Percentiles rank a stretch among this genome's conserved stretches.
Conservation (phyloP, 2,329 filamentous ascomycete species). For the Ophioceras dolichostomum region DNA sequence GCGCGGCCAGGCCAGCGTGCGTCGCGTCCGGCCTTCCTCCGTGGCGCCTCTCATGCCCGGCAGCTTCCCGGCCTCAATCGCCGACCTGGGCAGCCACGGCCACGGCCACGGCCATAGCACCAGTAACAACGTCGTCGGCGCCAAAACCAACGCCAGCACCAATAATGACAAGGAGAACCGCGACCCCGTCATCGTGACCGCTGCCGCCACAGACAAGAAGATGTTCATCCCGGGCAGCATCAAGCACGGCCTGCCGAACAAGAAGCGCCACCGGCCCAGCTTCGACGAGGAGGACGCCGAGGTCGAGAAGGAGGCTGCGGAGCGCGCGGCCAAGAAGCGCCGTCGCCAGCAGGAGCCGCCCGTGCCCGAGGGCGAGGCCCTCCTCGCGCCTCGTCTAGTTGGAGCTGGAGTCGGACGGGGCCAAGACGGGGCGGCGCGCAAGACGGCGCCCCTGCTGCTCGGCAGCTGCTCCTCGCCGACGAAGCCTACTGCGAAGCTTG, state of each 20-base stretch:
- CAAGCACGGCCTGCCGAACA: constrained; percentile 51
- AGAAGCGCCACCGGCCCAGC: constrained; percentile 49
- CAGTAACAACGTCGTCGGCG: not conserved
- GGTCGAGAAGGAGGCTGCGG: constrained; percentile 29
- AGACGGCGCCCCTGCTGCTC: constrained; percentile 12
- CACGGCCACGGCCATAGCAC: constrained; percentile 7
- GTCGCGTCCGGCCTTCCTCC: constrained; percentile 41
- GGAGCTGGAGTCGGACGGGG: too few relatives aligned
- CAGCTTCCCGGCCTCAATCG: constrained; percentile 30
- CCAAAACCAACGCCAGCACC: too few relatives aligned
- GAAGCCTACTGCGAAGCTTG: too few relatives aligned
- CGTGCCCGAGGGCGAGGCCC: constrained; percentile 36
- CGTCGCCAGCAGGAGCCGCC: constrained; percentile 35
- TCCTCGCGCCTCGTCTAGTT: constrained; percentile 38
- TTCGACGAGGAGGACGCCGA: constrained; percentile 44
- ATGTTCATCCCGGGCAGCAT: constrained; percentile 26
- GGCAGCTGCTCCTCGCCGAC: constrained; percentile 3
- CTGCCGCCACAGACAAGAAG: constrained; percentile 11
- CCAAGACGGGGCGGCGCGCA: constrained; percentile 14
- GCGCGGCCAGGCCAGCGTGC: constrained; percentile 47
- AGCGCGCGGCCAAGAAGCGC: constrained; percentile 46
- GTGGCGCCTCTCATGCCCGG: constrained; percentile 32
- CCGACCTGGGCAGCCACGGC: constrained; percentile 5
- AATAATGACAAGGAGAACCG: constrained; percentile 44
- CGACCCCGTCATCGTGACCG: constrained; percentile 17